Evolutionary conservation across 2,329 filamentous ascomycete genomes (phyloP).

Genomic region (Parastagonospora avenae): DNA sequence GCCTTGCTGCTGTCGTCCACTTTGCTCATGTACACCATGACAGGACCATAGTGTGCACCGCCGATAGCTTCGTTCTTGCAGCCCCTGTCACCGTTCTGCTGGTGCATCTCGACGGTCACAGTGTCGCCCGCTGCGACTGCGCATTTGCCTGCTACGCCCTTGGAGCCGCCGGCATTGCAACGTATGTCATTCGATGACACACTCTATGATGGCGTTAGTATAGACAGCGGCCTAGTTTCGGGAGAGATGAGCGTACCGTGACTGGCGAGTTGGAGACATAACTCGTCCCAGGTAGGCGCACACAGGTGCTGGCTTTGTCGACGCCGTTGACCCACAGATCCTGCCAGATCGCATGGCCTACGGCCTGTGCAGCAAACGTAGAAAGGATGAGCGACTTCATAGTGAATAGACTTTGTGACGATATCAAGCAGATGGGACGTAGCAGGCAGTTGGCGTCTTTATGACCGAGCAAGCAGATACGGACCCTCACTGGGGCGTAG

Average conservation of each 20-base stretch:
- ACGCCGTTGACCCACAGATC: conserved; percentile 54
- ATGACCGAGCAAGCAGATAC: background rate
- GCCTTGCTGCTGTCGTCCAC: conserved; percentile 51
- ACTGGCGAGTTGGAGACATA: conserved; percentile 40
- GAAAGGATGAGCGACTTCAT: conserved; percentile 24
- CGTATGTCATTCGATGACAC: conserved; percentile 58
- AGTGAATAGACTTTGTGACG: background rate
- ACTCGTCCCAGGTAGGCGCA: conserved; percentile 18
- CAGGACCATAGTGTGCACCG: conserved; percentile 59
- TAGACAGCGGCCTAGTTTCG: background rate
- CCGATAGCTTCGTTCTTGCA: conserved; percentile 60
- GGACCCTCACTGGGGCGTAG: background rate
- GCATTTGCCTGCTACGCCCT: conserved; percentile 27
- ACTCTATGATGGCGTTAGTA: conserved; percentile 43
- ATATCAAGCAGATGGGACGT: background rate
- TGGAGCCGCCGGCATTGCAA: conserved; percentile 49
- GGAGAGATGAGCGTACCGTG: conserved; percentile 36
- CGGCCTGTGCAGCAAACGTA: conserved; percentile 17
- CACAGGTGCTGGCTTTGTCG: conserved; percentile 34
- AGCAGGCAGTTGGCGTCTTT: too few relatives aligned
- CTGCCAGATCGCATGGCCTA: conserved; percentile 56
- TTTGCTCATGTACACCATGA: conserved; percentile 61
- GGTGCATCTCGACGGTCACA: conserved; percentile 37
- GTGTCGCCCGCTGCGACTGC: conserved; percentile 25
- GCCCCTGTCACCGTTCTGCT: conserved; percentile 29